phyloP scores from a whole-genome alignment of 495 filamentous ascomycete species.

The Xylaria telfairii region DNA sequence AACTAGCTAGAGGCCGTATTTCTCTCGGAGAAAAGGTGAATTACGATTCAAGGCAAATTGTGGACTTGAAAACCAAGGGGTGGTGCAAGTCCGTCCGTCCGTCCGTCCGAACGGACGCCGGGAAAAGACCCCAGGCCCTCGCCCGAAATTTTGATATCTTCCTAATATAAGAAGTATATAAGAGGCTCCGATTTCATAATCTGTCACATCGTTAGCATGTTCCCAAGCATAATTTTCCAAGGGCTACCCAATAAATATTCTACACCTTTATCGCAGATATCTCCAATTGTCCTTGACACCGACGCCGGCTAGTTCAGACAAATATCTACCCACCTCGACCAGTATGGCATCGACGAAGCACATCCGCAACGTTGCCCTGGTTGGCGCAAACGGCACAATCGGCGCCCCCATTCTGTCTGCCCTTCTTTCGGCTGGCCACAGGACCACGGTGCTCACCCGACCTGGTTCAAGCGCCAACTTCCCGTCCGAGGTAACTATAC shows the following conservation, averaged over 20 bases:
- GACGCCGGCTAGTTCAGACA: neutral
- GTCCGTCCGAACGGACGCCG: too few relatives aligned
- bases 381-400: constrained; percentile 49
- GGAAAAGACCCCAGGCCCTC: too few relatives aligned
- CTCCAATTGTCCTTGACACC: neutral
- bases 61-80: too few relatives aligned
- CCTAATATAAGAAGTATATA: too few relatives aligned
- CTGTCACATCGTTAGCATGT: neutral
- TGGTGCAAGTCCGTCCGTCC: too few relatives aligned
- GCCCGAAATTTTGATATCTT: too few relatives aligned
- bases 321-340: neutral
- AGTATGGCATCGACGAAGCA: constrained; percentile 25
- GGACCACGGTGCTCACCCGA: constrained; percentile 48
- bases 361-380: constrained; percentile 36
- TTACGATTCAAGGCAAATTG: too few relatives aligned
- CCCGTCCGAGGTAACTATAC: constrained; percentile 17
- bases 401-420: constrained; percentile 43
- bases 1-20: neutral
- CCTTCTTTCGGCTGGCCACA: constrained; percentile 35
- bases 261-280: neutral
- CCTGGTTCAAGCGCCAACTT: constrained; percentile 31
- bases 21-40: too few relatives aligned
- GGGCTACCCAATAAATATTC: neutral
- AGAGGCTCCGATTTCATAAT: too few relatives aligned
- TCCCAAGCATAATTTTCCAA: neutral